A percentile compares a stretch with the other conserved stretches of the same genome.
Evolutionary conservation across 2,329 filamentous ascomycete species (phyloP).

Genomic region (Annulohypoxylon truncatum): DNA sequence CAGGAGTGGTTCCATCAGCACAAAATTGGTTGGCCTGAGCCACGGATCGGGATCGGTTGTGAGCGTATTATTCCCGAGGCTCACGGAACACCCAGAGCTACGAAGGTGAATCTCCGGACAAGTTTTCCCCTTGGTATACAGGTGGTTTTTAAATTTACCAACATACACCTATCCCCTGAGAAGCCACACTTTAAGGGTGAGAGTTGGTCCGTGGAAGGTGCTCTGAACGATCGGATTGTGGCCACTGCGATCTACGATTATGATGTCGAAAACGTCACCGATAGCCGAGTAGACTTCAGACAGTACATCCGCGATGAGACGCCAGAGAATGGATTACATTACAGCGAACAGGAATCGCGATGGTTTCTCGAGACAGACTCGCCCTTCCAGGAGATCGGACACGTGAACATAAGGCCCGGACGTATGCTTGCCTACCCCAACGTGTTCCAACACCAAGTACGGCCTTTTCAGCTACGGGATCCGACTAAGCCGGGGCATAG

Average conservation of each 20-base stretch:
- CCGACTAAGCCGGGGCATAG: constrained; percentile 63
- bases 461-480: constrained; percentile 63
- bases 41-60: constrained; percentile 3
- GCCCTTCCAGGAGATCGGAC: constrained; percentile 59
- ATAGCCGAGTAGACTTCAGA: constrained; percentile 63
- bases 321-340: constrained; percentile 49
- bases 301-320: constrained; percentile 54
- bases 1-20: constrained; percentile 32
- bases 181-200: constrained; percentile 65
- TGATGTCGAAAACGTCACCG: constrained; percentile 69
- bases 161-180: constrained; percentile 69
- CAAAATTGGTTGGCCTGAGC: constrained; percentile 37
- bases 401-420: constrained; percentile 58
- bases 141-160: constrained; percentile 72
- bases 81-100: too few relatives aligned
- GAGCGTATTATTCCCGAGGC: background rate
- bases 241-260: constrained; percentile 73
- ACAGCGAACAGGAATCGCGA: constrained; percentile 26
- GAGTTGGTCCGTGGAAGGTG: constrained; percentile 67
- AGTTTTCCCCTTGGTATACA: constrained; percentile 60
- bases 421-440: constrained; percentile 69
- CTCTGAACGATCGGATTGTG: constrained; percentile 71
- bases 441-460: constrained; percentile 62
- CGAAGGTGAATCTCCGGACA: constrained; percentile 40
- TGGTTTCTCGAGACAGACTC: constrained; percentile 35